Percentiles rank a stretch among this genome's conserved stretches.
These are phyloP conservation scores for Trametes coccinea DNA, from an alignment of 768 basidiomycete species.

Conservation along the genomic window DNA sequence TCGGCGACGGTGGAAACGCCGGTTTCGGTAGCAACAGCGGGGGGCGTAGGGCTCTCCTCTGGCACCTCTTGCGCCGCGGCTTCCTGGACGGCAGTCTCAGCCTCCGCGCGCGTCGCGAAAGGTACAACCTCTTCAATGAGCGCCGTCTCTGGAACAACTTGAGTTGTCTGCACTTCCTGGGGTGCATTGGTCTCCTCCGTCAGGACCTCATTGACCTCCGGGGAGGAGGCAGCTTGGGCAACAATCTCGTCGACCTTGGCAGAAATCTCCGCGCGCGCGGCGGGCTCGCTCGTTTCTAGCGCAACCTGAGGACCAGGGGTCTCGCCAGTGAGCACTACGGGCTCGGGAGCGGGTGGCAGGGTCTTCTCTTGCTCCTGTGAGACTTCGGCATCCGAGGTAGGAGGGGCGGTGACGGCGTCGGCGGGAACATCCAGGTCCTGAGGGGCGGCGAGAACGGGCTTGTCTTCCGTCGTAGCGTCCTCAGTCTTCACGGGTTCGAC, in stretches of 20 bases:
- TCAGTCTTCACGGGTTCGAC: slow-evolving; percentile 20
- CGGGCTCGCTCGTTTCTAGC: slow-evolving; percentile 33
- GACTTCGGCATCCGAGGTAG: neutral
- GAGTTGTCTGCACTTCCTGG: neutral
- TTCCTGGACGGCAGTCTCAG: slow-evolving; percentile 2
- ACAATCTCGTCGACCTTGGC: slow-evolving; percentile 18
- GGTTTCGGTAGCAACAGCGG: neutral
- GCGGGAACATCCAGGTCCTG: slow-evolving; percentile 14
- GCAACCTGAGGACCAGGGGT: slow-evolving; percentile 34
- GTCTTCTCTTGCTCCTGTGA: slow-evolving; percentile 11
- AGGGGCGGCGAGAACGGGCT: slow-evolving; percentile 15
- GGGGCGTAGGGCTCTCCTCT: neutral
- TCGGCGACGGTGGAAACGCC: neutral
- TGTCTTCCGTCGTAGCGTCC: slow-evolving; percentile 22
- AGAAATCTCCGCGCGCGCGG: slow-evolving; percentile 23
- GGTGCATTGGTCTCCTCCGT: neutral
- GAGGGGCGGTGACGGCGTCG: slow-evolving; percentile 12
- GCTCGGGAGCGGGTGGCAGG: slow-evolving; percentile 34
- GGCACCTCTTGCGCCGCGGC: neutral
- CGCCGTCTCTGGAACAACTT: neutral
- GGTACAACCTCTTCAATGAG: slow-evolving; percentile 2
- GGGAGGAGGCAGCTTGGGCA: slow-evolving; percentile 10
- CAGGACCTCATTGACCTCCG: neutral
- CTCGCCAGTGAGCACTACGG: slow-evolving; percentile 31
- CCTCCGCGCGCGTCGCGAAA: neutral